Evolutionary conservation across 1,139 yeast genomes (phyloP), one percentile per base, ranked within the genome.

Genomic region (Debaryomycetaceae sp.): DNA sequence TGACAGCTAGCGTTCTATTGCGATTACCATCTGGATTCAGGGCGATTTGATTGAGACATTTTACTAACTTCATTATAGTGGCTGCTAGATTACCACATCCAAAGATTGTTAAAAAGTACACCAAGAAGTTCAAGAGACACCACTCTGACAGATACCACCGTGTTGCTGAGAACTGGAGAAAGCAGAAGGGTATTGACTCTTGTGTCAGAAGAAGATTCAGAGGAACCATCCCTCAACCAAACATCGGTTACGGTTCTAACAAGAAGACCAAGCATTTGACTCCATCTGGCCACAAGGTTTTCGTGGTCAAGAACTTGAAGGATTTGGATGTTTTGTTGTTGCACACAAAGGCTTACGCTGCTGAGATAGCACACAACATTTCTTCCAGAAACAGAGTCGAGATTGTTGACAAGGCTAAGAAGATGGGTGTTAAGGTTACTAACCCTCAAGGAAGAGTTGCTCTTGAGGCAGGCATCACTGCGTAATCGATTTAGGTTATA

Each of bases 161-260:
- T 80, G 97, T 93, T 64, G 80, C 90, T 68, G 97, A 89, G 80
- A 86, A 85, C 84, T 95, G 99, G 99, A 93, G 99, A 89, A 93
- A 93, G 83, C 99, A 95, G 82, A 93, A 91, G 89, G 99, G 99
- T 93, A 95, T 95, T 72, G 99, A 95, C 84, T 91, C 97, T 66
- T 85, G 91, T 81, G 97, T 91, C 75, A 91, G 98, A 85, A 91
- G 98, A 84, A 89, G 98, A 83, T 95, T 93, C 96, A 89, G 98
- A 86, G 99, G 99, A 71, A 86, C 95, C 79, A 87, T 93, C 72
- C 83, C 93, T 69, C 96, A 91, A 84, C 99, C 99, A 83, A 91
- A 87, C 83, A 91, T 95, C 69, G 99, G 99, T 82, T 95, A 88
- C 84, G 98, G 99, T 78, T 90, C 98, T 66, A 90, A 93, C 97